Evolutionary conservation across 352 stramenopile genomes (phyloP), one percentile per base, ranked within the genome.

Genomic region (Halophytophthora polymorphica): DNA sequence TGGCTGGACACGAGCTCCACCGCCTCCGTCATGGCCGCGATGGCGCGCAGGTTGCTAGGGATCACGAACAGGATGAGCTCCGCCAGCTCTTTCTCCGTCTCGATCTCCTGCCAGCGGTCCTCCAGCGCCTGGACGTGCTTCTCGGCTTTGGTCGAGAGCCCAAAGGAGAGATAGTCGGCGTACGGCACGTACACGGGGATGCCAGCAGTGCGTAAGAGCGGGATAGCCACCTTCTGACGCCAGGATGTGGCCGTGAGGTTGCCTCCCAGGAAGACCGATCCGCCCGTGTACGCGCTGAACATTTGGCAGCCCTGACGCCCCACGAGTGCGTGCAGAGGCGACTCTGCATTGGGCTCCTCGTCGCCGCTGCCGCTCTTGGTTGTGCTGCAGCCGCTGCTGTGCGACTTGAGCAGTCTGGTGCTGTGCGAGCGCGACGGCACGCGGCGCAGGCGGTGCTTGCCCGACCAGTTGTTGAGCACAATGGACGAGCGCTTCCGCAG

Each of bases 41-140:
- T 94, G 2, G 81, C 87, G 10, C 84, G 75, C 18, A 80, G 64
- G 40, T 83, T 70, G 34, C 71, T 69, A 5, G 84, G 81, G 38
- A 94, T 92, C 34, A 94, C 81, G 34, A 94, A 90, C 33, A 94
- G 47, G 45, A 94, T 77, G 14, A 94, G 71, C 67, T 88, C 83
- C n/a, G 83, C 78, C 19, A 71, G 68, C 15, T 83, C 64, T 22
- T 83, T 83, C 48, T 83, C 69, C 0, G 54, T 74, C 37, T 89
- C 73, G 17, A 86, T 75, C 49, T 89, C 73, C 25, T 68, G 65
- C 52, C 73, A 84, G 31, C 68, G 62, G 14, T 87, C 77, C 0
- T 48, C 48, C 2, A 65, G 43, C 6, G 53, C 56, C 28, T 68
- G 61, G 0, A 59, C 36, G 2, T 57, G 65, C 37, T 70, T 75